A percentile compares a stretch with the other conserved stretches of the same genome.
phyloP scores from a whole-genome alignment of 495 filamentous ascomycete genomes.

The Aspergillus ostianus region DNA sequence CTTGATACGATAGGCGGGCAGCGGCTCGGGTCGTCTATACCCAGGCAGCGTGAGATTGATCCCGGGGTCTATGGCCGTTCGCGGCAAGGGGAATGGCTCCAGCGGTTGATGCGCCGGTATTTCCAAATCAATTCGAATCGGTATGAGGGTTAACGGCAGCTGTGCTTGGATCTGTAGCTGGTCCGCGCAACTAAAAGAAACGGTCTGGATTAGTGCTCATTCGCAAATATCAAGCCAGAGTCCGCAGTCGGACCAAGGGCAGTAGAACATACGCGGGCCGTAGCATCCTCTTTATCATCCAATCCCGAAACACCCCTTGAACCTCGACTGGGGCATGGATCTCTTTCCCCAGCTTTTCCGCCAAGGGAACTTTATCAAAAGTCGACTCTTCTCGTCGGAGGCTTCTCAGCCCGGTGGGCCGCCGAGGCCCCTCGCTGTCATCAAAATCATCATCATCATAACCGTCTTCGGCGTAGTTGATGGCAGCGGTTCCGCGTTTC shows the following conservation, averaged over 20 bases:
- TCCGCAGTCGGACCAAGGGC: neutral
- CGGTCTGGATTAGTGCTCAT: slow-evolving; percentile 15
- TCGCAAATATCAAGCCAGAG: slow-evolving; percentile 3
- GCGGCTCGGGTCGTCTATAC: slow-evolving; percentile 73
- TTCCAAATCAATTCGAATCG: slow-evolving; percentile 95
- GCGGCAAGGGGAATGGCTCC: slow-evolving; percentile 67
- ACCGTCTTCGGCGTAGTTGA: slow-evolving; percentile 96
- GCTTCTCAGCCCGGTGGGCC: slow-evolving; percentile 82
- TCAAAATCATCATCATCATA: slow-evolving; percentile 95
- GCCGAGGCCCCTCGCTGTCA: slow-evolving; percentile 73
- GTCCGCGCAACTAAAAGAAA: slow-evolving; percentile 40
- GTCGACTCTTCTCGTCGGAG: slow-evolving; percentile 73
- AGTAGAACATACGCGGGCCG: slow-evolving; percentile 42
- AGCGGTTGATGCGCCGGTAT: slow-evolving; percentile 74
- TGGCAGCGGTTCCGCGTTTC: slow-evolving; percentile 92
- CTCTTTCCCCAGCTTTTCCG: slow-evolving; percentile 83
- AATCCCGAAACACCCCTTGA: slow-evolving; percentile 89
- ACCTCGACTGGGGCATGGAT: slow-evolving; percentile 74
- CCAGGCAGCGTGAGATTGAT: slow-evolving; percentile 66
- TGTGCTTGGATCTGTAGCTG: slow-evolving; percentile 81
- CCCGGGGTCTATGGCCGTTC: slow-evolving; percentile 56
- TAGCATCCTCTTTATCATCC: slow-evolving; percentile 79
- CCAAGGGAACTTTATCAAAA: slow-evolving; percentile 56
- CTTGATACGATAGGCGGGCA: slow-evolving; percentile 81
- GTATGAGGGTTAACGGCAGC: slow-evolving; percentile 86